Base-by-base conservation (phyloP, 164 flowering plant genomes). In the Magnolia changhungtana region DNA sequence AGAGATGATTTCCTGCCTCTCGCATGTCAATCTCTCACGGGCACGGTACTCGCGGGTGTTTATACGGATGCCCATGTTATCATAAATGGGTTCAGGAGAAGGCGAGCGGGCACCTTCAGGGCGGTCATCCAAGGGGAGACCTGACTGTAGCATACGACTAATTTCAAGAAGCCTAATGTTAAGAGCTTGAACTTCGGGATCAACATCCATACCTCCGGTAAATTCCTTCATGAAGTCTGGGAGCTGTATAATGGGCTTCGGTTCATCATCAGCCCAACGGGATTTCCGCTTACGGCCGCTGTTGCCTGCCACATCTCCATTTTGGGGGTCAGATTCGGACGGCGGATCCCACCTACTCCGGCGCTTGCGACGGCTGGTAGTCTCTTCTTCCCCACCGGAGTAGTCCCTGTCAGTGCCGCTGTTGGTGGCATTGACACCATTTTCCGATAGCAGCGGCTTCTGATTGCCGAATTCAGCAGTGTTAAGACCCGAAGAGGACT, bases 91-190 rank as follows among this genome's bases (percentile, higher is more conserved):
- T 81, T 95, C 98, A 0, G 98, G 98, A 0, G 98, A 95, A 72
- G 98, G 98, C 8, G 98, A 93, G 50, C 98, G 82, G 24, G 89
- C 91, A 0, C 96, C 96, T 74, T 95, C 98, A 9, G 98, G 97
- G 8, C 97, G 83, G 78, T 95, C 98, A 77, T 95, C 98, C 59
- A 93, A 84, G 1, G 90, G 88, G 78, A 89, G 49, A 20, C 93
- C 93, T 9, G 97, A 90, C 27, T 91, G 90, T 72, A 95, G 74
- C 82, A 90, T 83, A 7, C 97, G 77, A 83, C 86, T 91, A 72
- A 95, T 92, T 69, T 93, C 99, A 31, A 95, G 81, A 18, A 95
- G 84, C 78, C 97, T 82, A 79, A 88, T 81, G 72, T 95, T 95
- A 70, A 95, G 85, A 68, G 90, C 87, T 81, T 92, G 97, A 77